A percentile compares a stretch with the other conserved stretches of the same genome.
Conservation (phyloP, 805 yeast species). For the Metschnikowia santaceciliae region DNA sequence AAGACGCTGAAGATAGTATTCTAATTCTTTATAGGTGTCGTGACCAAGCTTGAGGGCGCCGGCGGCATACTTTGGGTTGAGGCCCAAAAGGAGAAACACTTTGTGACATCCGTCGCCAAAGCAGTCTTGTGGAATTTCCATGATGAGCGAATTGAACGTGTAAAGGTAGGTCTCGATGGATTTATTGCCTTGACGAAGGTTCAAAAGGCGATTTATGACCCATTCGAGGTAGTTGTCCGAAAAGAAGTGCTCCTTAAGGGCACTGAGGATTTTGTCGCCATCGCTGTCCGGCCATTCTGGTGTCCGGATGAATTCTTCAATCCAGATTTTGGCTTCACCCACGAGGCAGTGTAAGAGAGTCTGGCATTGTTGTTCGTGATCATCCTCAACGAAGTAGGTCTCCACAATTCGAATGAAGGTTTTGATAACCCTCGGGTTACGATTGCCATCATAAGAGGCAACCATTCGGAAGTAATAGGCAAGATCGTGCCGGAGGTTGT, state of each 20-base stretch:
- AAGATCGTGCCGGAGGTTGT: too few species aligned
- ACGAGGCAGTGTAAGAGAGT: neutral
- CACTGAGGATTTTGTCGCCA: neutral
- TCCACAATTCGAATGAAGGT: neutral
- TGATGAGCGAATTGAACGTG: neutral
- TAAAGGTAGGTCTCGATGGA: neutral
- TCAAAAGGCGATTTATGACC: neutral
- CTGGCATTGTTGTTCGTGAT: neutral
- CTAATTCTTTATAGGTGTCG: neutral
- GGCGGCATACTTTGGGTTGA: neutral
- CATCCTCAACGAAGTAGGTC: neutral
- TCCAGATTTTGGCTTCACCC: neutral
- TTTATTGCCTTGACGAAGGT: neutral
- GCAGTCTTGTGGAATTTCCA: neutral
- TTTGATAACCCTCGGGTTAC: neutral
- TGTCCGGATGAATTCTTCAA: neutral
- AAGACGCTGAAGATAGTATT: neutral
- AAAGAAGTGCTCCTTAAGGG: neutral
- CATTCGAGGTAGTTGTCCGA: neutral
- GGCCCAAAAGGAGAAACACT: neutral
- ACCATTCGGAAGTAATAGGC: too few species aligned
- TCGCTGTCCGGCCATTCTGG: neutral
- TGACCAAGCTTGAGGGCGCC: neutral
- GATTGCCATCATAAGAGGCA: neutral
- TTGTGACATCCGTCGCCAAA: neutral